phyloP scores from a whole-genome alignment of 2,329 filamentous ascomycete genomes.

The Aphanocladium album region DNA sequence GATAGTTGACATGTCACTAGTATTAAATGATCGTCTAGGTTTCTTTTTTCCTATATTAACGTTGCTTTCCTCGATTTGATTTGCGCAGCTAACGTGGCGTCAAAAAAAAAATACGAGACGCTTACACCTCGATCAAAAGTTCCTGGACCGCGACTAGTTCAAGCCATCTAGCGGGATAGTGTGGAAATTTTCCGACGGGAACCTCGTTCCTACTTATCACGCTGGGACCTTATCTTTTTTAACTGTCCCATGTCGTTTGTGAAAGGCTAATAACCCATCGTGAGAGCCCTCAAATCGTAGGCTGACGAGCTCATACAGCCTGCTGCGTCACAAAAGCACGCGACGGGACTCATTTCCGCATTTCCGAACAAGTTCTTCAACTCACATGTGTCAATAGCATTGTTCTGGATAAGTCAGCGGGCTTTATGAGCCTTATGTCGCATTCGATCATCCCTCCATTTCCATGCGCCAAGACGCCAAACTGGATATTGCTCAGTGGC shows the following conservation, averaged over 20 bases:
- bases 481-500: background rate
- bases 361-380: background rate
- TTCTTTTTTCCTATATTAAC: too few species aligned
- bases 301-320: too few species aligned
- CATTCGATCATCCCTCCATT: background rate
- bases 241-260: too few species aligned
- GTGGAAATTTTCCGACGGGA: too few species aligned
- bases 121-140: background rate
- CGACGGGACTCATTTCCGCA: background rate
- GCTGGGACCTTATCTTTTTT: too few species aligned
- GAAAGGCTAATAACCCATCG: too few species aligned
- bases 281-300: too few species aligned
- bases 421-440: background rate
- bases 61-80: too few species aligned
- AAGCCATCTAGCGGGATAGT: background rate
- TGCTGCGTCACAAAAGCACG: too few species aligned
- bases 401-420: background rate
- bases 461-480: conserved; percentile 1
- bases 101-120: background rate
- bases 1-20: too few species aligned
- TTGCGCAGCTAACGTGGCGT: background rate
- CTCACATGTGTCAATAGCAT: background rate
- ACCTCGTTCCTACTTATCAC: too few species aligned
- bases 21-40: too few species aligned
- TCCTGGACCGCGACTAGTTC: background rate